Evolutionary conservation across 495 filamentous ascomycete species (phyloP).

Genomic region (Astrothelium subdiscretum): DNA sequence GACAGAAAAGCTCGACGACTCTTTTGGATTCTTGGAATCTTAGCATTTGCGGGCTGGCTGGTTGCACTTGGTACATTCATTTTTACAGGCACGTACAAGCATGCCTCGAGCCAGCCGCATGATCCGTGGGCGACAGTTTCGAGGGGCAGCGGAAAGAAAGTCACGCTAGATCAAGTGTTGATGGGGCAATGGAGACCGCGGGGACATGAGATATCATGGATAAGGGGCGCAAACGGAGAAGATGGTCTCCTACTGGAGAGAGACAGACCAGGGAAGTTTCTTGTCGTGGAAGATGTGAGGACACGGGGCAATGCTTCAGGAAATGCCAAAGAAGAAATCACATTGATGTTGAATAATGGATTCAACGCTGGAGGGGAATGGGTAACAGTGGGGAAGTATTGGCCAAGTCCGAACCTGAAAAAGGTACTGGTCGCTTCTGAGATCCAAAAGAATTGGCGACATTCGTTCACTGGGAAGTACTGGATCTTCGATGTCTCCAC

Average conservation of each 20-base stretch:
- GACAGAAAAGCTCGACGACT: constrained; percentile 52
- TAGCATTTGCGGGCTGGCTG: constrained; percentile 69
- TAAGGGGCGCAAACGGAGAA: constrained; percentile 70
- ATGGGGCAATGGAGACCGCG: constrained; percentile 56
- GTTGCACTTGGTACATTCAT: constrained; percentile 68
- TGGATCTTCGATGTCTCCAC: constrained; percentile 89
- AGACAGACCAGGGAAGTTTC: constrained; percentile 46
- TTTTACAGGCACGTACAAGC: constrained; percentile 50
- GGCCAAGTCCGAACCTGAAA: constrained; percentile 72
- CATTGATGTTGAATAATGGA: constrained; percentile 57
- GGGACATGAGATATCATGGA: constrained; percentile 73
- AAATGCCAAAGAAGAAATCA: constrained; percentile 33
- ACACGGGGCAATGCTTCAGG: constrained; percentile 34
- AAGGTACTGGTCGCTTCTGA: constrained; percentile 73
- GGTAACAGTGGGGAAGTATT: constrained; percentile 45
- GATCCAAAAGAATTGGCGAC: constrained; percentile 65
- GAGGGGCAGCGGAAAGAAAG: constrained; percentile 58
- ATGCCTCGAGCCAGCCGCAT: constrained; percentile 47
- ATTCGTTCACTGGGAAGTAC: constrained; percentile 74
- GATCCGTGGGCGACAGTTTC: constrained; percentile 54
- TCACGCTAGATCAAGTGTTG: constrained; percentile 74
- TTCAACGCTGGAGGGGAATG: constrained; percentile 47
- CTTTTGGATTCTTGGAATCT: constrained; percentile 52
- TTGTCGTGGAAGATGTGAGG: constrained; percentile 81
- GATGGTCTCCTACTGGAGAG: constrained; percentile 74